Percentiles rank a stretch among this genome's conserved stretches.
Evolutionary conservation across 306 rosid genomes (phyloP).

Genomic region (Vigna radiata): DNA sequence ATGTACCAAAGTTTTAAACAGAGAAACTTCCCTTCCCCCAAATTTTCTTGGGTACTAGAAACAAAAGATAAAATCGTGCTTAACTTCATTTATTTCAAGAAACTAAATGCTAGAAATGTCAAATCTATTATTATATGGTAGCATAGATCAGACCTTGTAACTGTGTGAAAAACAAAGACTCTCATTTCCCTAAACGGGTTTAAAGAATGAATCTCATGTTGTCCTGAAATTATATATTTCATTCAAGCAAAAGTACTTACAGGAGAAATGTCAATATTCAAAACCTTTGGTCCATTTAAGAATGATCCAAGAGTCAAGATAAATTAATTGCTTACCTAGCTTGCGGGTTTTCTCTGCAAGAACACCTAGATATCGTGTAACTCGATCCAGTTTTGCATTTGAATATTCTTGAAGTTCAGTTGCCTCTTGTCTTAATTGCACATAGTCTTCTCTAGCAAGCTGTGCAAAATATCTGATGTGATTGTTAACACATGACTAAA

Average conservation of each 20-base stretch:
- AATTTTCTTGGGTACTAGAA: not conserved
- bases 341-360: constrained; percentile 85
- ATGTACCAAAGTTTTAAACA: not conserved
- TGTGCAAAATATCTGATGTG: constrained; percentile 54
- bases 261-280: constrained; percentile 15
- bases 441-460: constrained; percentile 89
- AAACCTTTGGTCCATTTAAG: constrained; percentile 28
- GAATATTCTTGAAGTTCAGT: constrained; percentile 92
- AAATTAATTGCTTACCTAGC: constrained; percentile 64
- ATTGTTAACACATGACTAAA: constrained; percentile 45
- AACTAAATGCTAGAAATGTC: constrained; percentile 31
- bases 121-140: constrained; percentile 19
- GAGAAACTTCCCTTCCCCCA: not conserved
- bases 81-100: constrained; percentile 22
- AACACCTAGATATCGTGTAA: constrained; percentile 92
- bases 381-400: constrained; percentile 93
- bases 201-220: constrained; percentile 31
- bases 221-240: constrained; percentile 33
- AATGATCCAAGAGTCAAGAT: constrained; percentile 15
- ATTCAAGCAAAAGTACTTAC: constrained; percentile 23
- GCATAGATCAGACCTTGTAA: constrained; percentile 31
- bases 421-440: constrained; percentile 89
- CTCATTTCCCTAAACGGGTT: constrained; percentile 20
- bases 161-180: not conserved
- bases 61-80: not conserved